phyloP scores from a whole-genome alignment of 2,329 filamentous ascomycete genomes.

The Podosphaera fusca region DNA sequence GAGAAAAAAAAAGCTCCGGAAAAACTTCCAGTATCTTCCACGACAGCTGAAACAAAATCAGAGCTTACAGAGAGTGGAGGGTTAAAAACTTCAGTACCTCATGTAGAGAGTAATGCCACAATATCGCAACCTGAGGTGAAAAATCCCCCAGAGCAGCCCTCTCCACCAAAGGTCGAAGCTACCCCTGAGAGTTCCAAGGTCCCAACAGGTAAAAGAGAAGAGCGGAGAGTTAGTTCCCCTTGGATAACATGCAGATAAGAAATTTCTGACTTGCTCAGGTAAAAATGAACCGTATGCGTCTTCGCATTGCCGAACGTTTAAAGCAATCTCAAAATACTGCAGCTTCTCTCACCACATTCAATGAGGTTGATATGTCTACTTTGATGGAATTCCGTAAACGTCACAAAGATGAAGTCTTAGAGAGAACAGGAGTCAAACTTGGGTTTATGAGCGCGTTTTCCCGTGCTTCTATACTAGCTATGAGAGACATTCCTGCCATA shows the following conservation, averaged over 20 bases:
- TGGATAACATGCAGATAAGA: neutral
- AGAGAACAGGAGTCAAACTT: slow-evolving; percentile 91
- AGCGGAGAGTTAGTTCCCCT: slow-evolving; percentile 48
- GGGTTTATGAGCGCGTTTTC: slow-evolving; percentile 99
- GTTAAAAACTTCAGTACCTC: slow-evolving; percentile 4
- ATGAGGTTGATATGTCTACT: slow-evolving; percentile 96
- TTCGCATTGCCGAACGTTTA: slow-evolving; percentile 86
- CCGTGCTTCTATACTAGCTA: slow-evolving; percentile 68
- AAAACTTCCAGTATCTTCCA: slow-evolving; percentile 14
- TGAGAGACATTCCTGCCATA: slow-evolving; percentile 82
- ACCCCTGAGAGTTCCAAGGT: slow-evolving; percentile 2
- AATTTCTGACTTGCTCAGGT: slow-evolving; percentile 30
- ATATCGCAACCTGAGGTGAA: slow-evolving; percentile 9
- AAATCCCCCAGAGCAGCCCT: no score
- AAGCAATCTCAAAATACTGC: slow-evolving; percentile 99
- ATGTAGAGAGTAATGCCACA: slow-evolving; percentile 19
- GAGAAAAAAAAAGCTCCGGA: slow-evolving; percentile 23
- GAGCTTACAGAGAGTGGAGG: slow-evolving; percentile 2
- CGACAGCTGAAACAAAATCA: neutral
- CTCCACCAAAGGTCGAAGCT: slow-evolving; percentile 12
- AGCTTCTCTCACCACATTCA: slow-evolving; percentile 91
- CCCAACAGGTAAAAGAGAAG: slow-evolving; percentile 48
- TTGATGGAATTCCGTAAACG: slow-evolving; percentile 92
- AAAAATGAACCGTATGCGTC: slow-evolving; percentile 99
- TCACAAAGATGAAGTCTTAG: slow-evolving; percentile 90